A percentile compares a stretch with the other conserved stretches of the same genome.
phyloP scores from a whole-genome alignment of 495 filamentous ascomycete genomes.

The Chaetomidium leptoderma region DNA sequence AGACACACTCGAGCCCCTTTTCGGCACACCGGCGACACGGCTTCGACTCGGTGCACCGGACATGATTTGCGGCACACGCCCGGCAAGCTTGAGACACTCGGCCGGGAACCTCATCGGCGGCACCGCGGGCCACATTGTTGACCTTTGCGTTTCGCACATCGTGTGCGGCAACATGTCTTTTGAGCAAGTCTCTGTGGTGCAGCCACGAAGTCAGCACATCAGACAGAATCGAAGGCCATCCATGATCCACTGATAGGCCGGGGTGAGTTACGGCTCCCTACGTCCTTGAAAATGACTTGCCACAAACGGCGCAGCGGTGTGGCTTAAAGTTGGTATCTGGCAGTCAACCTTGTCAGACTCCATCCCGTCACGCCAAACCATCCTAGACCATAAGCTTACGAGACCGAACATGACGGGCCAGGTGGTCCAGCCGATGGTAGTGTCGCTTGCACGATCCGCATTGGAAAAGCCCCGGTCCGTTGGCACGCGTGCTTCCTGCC shows the following conservation, averaged over 20 bases:
- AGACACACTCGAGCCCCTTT: slow-evolving; percentile 13
- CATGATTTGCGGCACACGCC: slow-evolving; percentile 15
- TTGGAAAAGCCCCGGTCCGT: slow-evolving; percentile 14
- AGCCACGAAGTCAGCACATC: not conserved
- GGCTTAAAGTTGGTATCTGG: slow-evolving; percentile 18
- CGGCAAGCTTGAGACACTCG: slow-evolving; percentile 16
- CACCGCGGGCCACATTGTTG: not conserved
- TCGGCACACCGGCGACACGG: slow-evolving; percentile 14
- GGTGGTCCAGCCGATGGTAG: slow-evolving; percentile 17
- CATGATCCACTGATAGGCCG: no score
- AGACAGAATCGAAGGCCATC: no score
- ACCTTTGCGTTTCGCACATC: slow-evolving; percentile 12
- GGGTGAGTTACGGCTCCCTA: not conserved
- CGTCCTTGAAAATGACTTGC: slow-evolving; percentile 18
- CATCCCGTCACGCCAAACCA: not conserved
- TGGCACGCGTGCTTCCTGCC: not conserved
- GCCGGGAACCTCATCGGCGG: not conserved
- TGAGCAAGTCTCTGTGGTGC: slow-evolving; percentile 1
- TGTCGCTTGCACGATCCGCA: slow-evolving; percentile 15
- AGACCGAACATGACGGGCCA: slow-evolving; percentile 21
- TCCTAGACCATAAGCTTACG: not conserved
- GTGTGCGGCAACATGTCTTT: slow-evolving; percentile 6
- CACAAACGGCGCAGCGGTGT: slow-evolving; percentile 17
- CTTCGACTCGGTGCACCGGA: slow-evolving; percentile 16
- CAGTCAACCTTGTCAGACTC: not conserved